These are phyloP conservation scores for Aureobasidium pullulans DNA, from an alignment of 2,329 filamentous ascomycete genomes.

Conservation along the genomic window DNA sequence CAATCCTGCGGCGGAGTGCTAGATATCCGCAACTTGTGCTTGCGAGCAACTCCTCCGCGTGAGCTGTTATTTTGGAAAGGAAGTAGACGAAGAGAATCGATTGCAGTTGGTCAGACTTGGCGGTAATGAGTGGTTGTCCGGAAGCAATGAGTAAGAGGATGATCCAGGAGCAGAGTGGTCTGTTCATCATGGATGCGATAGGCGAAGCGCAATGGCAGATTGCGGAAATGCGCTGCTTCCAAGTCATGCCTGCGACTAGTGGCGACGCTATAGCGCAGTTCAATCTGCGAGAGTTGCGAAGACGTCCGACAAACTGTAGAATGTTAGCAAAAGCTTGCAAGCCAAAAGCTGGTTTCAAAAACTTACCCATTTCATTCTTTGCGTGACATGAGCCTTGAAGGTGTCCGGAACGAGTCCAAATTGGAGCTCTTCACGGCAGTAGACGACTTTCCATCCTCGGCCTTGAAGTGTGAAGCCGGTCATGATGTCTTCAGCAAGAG, in stretches of 20 bases:
- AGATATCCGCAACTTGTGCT: conserved; percentile 3
- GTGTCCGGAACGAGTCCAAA: conserved; percentile 54
- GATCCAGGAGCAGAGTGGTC: conserved; percentile 4
- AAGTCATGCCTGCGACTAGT: background rate
- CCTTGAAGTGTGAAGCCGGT: conserved; percentile 54
- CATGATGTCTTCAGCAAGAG: conserved; percentile 54
- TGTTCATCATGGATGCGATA: conserved; percentile 10
- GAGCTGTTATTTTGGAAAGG: background rate
- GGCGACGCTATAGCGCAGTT: background rate
- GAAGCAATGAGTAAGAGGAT: conserved; percentile 6
- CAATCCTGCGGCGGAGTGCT: background rate
- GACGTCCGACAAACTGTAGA: background rate
- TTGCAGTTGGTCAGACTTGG: background rate
- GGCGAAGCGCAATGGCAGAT: conserved; percentile 4
- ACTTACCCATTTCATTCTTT: conserved; percentile 47
- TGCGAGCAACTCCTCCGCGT: conserved; percentile 5
- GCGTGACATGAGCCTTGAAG: conserved; percentile 49
- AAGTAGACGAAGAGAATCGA: background rate
- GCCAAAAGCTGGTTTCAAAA: too few relatives aligned
- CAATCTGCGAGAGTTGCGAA: conserved; percentile 3
- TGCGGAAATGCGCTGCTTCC: background rate
- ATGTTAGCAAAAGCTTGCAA: background rate
- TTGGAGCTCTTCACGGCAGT: conserved; percentile 52
- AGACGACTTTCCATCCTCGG: conserved; percentile 56
- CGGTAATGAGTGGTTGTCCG: background rate